Percentiles rank a stretch among this genome's conserved stretches.
Evolutionary conservation across 2,329 filamentous ascomycete genomes (phyloP).

Genomic region (Dothistroma septosporum): DNA sequence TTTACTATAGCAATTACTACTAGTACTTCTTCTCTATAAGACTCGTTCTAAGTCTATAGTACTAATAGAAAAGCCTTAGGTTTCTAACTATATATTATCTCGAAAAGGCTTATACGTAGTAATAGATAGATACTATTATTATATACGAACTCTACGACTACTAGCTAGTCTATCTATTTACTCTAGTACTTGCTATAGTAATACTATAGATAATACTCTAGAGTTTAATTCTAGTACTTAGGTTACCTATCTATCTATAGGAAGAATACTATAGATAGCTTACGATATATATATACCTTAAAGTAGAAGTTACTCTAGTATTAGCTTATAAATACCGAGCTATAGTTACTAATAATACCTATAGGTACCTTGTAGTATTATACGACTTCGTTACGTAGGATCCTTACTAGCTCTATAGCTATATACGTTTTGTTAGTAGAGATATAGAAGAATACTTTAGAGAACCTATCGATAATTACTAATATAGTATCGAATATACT

Average conservation of each 20-base stretch:
- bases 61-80: too few relatives aligned
- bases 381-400: constrained; percentile 16
- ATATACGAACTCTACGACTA: too few relatives aligned
- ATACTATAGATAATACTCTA: not conserved
- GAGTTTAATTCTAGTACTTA: not conserved
- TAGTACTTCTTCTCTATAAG: constrained; percentile 5
- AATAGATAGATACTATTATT: too few relatives aligned
- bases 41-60: constrained; percentile 7
- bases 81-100: too few relatives aligned
- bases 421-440: constrained; percentile 1
- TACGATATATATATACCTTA: not conserved
- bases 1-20: not conserved
- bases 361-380: constrained; percentile 17
- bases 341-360: too few relatives aligned
- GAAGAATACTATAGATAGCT: too few relatives aligned
- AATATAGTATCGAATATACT: constrained; percentile 18
- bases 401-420: not conserved
- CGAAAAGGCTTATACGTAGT: too few relatives aligned
- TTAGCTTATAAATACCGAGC: constrained; percentile 10
- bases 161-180: not conserved
- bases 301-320: constrained; percentile 8
- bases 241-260: not conserved
- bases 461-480: constrained; percentile 23
- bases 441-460: constrained; percentile 21
- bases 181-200: not conserved